These are phyloP conservation scores for Thecamonas trahens DNA, from an alignment of 78 protist species.

Conservation along the genomic window DNA sequence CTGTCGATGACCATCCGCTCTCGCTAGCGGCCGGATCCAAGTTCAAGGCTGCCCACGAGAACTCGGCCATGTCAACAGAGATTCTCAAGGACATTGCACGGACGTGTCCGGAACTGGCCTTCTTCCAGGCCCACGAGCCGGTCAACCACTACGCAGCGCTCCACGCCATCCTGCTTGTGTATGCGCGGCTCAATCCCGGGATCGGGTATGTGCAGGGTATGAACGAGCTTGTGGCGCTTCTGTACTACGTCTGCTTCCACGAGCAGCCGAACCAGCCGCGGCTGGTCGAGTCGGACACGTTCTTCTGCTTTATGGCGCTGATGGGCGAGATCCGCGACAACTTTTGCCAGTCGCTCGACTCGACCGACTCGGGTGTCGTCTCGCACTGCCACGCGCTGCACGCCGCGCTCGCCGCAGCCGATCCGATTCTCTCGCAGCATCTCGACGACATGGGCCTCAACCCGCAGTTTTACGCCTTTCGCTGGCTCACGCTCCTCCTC, in stretches of 20 bases:
- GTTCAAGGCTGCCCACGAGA: too few species aligned
- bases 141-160: slow-evolving; percentile 63
- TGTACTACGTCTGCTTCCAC: slow-evolving; percentile 56
- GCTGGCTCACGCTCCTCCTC: slow-evolving; percentile 72
- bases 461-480: slow-evolving; percentile 17
- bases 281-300: slow-evolving; percentile 78
- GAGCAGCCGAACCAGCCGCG: slow-evolving; percentile 17
- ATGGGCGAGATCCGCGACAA: slow-evolving; percentile 62
- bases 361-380: slow-evolving; percentile 30
- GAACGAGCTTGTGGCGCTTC: slow-evolving; percentile 75
- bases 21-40: too few species aligned
- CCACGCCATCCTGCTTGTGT: slow-evolving; percentile 44
- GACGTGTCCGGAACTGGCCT: too few species aligned
- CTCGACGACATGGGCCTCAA: background rate
- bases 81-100: too few species aligned
- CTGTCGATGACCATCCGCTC: too few species aligned
- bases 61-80: too few species aligned
- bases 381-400: slow-evolving; percentile 24
- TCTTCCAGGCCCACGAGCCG: too few species aligned
- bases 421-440: slow-evolving; percentile 37
- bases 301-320: slow-evolving; percentile 65
- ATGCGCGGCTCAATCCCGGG: slow-evolving; percentile 65
- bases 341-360: slow-evolving; percentile 51
- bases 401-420: slow-evolving; percentile 11
- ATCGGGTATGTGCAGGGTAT: slow-evolving; percentile 70